phyloP scores from a whole-genome alignment of 2,329 filamentous ascomycete species.

The Colletotrichum chrysophilum region DNA sequence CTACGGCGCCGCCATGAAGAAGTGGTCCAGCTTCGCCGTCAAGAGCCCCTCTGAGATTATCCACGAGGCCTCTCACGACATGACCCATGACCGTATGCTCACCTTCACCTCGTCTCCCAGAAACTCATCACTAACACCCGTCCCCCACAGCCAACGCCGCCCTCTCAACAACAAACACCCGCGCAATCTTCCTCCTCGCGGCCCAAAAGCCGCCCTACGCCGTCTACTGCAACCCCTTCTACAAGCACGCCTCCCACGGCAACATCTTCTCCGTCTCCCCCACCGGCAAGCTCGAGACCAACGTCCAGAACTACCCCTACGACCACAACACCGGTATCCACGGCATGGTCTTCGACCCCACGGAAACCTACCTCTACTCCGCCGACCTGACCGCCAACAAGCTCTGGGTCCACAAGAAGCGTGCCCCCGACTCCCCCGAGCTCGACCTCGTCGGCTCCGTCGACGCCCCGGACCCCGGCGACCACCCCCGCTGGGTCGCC shows the following conservation, averaged over 20 bases:
- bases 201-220: slow-evolving; percentile 78
- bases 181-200: slow-evolving; percentile 87
- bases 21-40: slow-evolving; percentile 84
- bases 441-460: slow-evolving; percentile 70
- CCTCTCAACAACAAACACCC: slow-evolving; percentile 76
- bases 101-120: background rate
- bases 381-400: slow-evolving; percentile 80
- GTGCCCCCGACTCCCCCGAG: slow-evolving; percentile 27
- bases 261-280: slow-evolving; percentile 73
- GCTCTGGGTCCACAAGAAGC: slow-evolving; percentile 83
- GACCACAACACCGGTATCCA: slow-evolving; percentile 75
- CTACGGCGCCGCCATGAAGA: slow-evolving; percentile 92
- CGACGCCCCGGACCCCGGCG: slow-evolving; percentile 71
- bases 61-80: slow-evolving; percentile 76
- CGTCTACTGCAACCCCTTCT: slow-evolving; percentile 92
- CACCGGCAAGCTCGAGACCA: slow-evolving; percentile 63
- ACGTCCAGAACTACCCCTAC: slow-evolving; percentile 77
- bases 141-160: slow-evolving; percentile 65
- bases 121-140: background rate
- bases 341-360: slow-evolving; percentile 81
- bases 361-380: slow-evolving; percentile 78
- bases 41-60: slow-evolving; percentile 77
- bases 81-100: slow-evolving; percentile 74
- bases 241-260: slow-evolving; percentile 81
- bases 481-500: slow-evolving; percentile 89